A percentile compares a stretch with the other conserved stretches of the same genome.
These are phyloP conservation scores for Pyrrhoderma lamaoense DNA, from an alignment of 1,284 basidiomycete genomes.

Conservation along the genomic window DNA sequence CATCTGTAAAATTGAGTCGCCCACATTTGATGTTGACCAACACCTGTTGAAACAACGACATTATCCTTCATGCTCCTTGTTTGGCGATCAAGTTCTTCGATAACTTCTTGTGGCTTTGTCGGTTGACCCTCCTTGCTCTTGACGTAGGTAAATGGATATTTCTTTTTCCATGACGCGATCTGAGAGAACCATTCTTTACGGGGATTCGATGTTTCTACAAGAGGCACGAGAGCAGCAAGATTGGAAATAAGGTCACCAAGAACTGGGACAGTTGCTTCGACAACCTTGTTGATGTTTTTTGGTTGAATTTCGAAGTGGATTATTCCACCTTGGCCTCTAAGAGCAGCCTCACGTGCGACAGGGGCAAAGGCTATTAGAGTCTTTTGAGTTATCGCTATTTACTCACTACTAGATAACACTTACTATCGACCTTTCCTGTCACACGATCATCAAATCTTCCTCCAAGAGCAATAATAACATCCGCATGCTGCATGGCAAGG, in stretches of 20 bases:
- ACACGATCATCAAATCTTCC: slow-evolving; percentile 98
- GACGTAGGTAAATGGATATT: slow-evolving; percentile 87
- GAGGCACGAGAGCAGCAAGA: slow-evolving; percentile 74
- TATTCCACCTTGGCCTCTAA: slow-evolving; percentile 86
- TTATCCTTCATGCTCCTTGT: slow-evolving; percentile 76
- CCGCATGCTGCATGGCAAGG: slow-evolving; percentile 94
- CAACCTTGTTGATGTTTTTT: slow-evolving; percentile 99
- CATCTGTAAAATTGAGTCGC: slow-evolving; percentile 93
- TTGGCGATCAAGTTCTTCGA: slow-evolving; percentile 85
- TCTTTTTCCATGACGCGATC: slow-evolving; percentile 80
- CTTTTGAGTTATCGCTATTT: background rate
- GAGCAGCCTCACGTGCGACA: slow-evolving; percentile 81
- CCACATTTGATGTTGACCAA: slow-evolving; percentile 99
- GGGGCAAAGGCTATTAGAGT: slow-evolving; percentile 68
- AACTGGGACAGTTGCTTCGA: slow-evolving; percentile 90
- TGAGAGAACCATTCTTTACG: slow-evolving; percentile 78
- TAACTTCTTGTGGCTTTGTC: slow-evolving; percentile 96
- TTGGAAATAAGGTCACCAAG: slow-evolving; percentile 90
- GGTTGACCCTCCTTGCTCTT: slow-evolving; percentile 57
- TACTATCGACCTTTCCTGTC: slow-evolving; percentile 80
- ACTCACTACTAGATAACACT: slow-evolving; percentile 19
- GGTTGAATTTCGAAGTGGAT: slow-evolving; percentile 99
- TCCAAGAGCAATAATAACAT: slow-evolving; percentile 95
- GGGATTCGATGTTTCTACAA: slow-evolving; percentile 53
- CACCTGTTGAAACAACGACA: slow-evolving; percentile 86